Conservation (phyloP, 768 basidiomycete species). For the Suillus hirtellus region DNA sequence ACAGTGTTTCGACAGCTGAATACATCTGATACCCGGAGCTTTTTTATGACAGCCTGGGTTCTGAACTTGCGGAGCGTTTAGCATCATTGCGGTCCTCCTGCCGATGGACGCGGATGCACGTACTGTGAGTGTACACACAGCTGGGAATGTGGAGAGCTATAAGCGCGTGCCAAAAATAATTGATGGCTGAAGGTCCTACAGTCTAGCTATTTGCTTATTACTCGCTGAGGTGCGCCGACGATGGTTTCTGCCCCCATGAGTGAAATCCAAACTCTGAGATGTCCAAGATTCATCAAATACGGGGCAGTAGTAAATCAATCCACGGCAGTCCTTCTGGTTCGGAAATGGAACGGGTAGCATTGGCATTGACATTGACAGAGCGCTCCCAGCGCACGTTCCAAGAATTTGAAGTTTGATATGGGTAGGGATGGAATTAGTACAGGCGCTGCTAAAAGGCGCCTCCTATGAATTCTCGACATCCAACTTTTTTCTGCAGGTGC, state of each 20-base stretch:
- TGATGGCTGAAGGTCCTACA: background rate
- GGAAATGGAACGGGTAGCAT: constrained; percentile 29
- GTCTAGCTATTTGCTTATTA: constrained; percentile 21
- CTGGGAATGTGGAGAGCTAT: background rate
- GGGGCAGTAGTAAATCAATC: constrained; percentile 49
- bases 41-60: constrained; percentile 21
- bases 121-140: background rate
- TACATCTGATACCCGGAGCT: constrained; percentile 12
- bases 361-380: constrained; percentile 36
- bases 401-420: constrained; percentile 4
- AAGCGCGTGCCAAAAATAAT: background rate
- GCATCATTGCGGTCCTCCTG: background rate
- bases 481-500: constrained; percentile 26
- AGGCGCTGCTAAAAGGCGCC: constrained; percentile 45
- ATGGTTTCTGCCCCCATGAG: constrained; percentile 39
- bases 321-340: constrained; percentile 39
- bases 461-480: constrained; percentile 49
- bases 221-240: constrained; percentile 32
- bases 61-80: background rate
- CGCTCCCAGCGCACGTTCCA: constrained; percentile 1
- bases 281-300: constrained; percentile 37
- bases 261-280: constrained; percentile 33
- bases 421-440: constrained; percentile 34
- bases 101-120: background rate
- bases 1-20: constrained; percentile 18